Percentiles rank a stretch among this genome's conserved stretches.
Evolutionary conservation across 306 rosid genomes (phyloP).

Genomic region (Rosa rugosa): DNA sequence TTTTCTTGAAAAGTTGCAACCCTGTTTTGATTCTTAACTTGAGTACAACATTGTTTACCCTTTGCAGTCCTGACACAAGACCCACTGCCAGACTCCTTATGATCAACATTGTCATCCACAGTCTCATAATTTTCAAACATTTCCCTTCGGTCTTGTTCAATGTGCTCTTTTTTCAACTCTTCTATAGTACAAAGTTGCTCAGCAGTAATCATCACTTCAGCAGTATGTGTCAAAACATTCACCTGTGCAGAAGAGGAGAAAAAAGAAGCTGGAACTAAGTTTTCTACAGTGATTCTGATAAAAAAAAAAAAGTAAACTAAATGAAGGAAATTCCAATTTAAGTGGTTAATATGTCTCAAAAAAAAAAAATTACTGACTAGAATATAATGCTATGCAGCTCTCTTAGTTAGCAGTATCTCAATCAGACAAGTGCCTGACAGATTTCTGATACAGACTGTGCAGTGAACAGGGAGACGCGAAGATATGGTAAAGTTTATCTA

Average conservation of each 20-base stretch:
- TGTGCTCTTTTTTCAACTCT: slow-evolving; percentile 36
- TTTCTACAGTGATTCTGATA: not conserved
- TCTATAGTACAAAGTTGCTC: slow-evolving; percentile 20
- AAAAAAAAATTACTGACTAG: too few relatives aligned
- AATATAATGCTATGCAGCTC: too few relatives aligned
- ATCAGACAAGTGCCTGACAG: too few relatives aligned
- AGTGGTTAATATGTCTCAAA: too few relatives aligned
- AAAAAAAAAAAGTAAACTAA: not conserved
- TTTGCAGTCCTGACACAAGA: slow-evolving; percentile 14
- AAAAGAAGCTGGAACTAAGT: not conserved
- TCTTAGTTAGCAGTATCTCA: too few relatives aligned
- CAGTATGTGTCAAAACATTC: slow-evolving; percentile 66
- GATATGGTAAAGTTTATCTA: too few relatives aligned
- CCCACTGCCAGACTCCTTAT: slow-evolving; percentile 12
- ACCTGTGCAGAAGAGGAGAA: slow-evolving; percentile 33
- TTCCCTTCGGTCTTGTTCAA: slow-evolving; percentile 56
- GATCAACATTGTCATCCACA: not conserved
- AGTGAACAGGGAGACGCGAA: too few relatives aligned
- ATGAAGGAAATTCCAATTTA: not conserved
- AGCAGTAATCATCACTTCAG: slow-evolving; percentile 36
- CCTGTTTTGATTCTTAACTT: slow-evolving; percentile 11
- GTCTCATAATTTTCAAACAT: slow-evolving; percentile 24
- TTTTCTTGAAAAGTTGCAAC: not conserved
- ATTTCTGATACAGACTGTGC: too few relatives aligned
- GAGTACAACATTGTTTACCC: slow-evolving; percentile 8